Evolutionary conservation across 768 basidiomycete genomes (phyloP).

Genomic region (Gautieria morchelliformis): DNA sequence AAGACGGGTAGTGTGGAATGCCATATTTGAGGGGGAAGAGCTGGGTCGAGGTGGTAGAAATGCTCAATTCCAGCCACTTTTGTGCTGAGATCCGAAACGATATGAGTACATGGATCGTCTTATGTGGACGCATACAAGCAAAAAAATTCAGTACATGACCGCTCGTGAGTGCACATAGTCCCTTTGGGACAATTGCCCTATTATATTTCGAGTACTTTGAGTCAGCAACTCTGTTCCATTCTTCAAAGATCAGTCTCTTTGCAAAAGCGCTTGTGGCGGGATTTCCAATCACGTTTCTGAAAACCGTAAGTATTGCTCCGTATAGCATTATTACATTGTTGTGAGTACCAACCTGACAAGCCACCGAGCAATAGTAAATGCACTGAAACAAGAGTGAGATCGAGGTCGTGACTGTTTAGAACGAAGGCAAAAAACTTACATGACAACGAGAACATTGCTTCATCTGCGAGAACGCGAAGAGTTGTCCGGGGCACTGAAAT

Average conservation of each 20-base stretch:
- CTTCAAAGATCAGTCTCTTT: background rate
- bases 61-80: background rate
- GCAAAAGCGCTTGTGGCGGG: slow-evolving; percentile 23
- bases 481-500: slow-evolving; percentile 18
- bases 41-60: background rate
- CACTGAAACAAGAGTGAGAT: slow-evolving; percentile 8
- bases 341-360: slow-evolving; percentile 18
- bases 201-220: too few species aligned
- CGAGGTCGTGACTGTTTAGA: background rate
- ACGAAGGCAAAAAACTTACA: slow-evolving; percentile 10
- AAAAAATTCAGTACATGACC: too few species aligned
- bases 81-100: too few species aligned
- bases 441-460: slow-evolving; percentile 20
- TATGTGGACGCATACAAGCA: too few species aligned
- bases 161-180: too few species aligned
- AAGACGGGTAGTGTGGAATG: too few species aligned
- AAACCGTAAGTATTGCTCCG: background rate
- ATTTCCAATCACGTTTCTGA: slow-evolving; percentile 21
- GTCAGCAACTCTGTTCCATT: background rate
- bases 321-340: background rate
- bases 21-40: too few species aligned
- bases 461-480: slow-evolving; percentile 14
- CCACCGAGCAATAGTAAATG: slow-evolving; percentile 18
- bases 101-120: too few species aligned
- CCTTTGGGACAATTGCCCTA: too few species aligned